Evolutionary conservation across 1,139 yeast genomes (phyloP).

Genomic region (Magnusiomyces clavatus): DNA sequence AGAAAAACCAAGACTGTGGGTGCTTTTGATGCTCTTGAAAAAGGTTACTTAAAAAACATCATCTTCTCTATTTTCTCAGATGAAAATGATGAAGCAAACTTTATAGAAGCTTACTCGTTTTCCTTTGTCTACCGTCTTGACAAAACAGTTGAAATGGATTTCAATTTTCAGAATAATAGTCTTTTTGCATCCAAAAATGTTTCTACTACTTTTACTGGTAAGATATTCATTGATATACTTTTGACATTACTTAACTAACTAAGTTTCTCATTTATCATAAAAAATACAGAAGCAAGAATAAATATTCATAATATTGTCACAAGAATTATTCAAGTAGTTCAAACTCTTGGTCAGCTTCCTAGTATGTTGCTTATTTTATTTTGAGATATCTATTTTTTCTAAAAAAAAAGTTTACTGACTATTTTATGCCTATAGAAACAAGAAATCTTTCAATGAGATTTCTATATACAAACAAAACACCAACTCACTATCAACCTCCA

Average conservation of each 20-base stretch:
- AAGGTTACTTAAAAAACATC: conserved; percentile 10
- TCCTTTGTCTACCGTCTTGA: conserved; percentile 10
- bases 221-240: too few species aligned
- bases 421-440: conserved; percentile 2
- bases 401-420: not conserved
- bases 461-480: conserved; percentile 12
- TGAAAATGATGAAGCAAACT: conserved; percentile 6
- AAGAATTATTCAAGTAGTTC: conserved; percentile 10
- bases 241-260: too few species aligned
- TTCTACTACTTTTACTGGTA: too few species aligned
- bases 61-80: conserved; percentile 11
- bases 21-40: conserved; percentile 13
- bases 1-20: conserved; percentile 3
- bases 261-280: too few species aligned
- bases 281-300: conserved; percentile 8
- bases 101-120: conserved; percentile 11
- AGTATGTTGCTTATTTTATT: conserved; percentile 2
- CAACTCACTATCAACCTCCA: conserved; percentile 13
- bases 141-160: conserved; percentile 7
- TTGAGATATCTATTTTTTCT: not conserved
- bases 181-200: too few species aligned
- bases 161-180: not conserved
- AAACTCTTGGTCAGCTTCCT: conserved; percentile 8
- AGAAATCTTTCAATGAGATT: conserved; percentile 12
- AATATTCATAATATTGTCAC: conserved; percentile 9